phyloP scores from a whole-genome alignment of 164 flowering plant genomes.

The Platanus orientalis region DNA sequence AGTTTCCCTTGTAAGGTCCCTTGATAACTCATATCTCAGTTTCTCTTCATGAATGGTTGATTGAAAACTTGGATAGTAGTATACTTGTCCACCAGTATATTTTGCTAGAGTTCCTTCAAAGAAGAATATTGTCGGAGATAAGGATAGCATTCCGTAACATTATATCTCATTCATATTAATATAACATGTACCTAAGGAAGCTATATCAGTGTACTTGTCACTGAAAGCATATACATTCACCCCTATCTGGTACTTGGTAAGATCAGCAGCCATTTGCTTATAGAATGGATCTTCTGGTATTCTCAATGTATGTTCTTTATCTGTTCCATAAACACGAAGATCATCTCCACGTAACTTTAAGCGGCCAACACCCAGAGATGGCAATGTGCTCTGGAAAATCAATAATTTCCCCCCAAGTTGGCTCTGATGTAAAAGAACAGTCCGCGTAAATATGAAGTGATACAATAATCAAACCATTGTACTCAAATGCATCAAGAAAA shows the following conservation, averaged over 20 bases:
- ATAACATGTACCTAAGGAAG: slow-evolving; percentile 66
- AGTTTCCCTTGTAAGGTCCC: slow-evolving; percentile 96
- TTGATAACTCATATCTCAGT: slow-evolving; percentile 71
- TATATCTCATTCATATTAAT: neutral
- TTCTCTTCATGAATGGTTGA: slow-evolving; percentile 58
- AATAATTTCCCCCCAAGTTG: slow-evolving; percentile 96
- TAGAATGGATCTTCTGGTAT: slow-evolving; percentile 90
- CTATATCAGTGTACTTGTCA: slow-evolving; percentile 93
- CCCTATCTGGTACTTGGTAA: slow-evolving; percentile 79
- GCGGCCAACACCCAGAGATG: slow-evolving; percentile 93
- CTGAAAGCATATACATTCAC: slow-evolving; percentile 84
- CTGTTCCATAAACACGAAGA: slow-evolving; percentile 86
- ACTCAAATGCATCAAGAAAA: neutral
- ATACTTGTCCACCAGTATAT: slow-evolving; percentile 95
- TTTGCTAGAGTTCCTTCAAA: slow-evolving; percentile 80
- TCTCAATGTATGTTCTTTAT: slow-evolving; percentile 76
- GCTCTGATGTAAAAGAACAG: slow-evolving; percentile 40
- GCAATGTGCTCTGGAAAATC: slow-evolving; percentile 79
- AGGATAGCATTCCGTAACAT: slow-evolving; percentile 1
- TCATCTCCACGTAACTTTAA: slow-evolving; percentile 93
- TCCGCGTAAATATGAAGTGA: neutral
- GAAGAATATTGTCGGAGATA: neutral
- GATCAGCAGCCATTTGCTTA: slow-evolving; percentile 98
- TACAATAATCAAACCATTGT: neutral
- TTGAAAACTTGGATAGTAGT: slow-evolving; percentile 78